A percentile compares a stretch with the other conserved stretches of the same genome.
Evolutionary conservation across 768 basidiomycete species (phyloP).

Genomic region (Hemileccinum impolitum): DNA sequence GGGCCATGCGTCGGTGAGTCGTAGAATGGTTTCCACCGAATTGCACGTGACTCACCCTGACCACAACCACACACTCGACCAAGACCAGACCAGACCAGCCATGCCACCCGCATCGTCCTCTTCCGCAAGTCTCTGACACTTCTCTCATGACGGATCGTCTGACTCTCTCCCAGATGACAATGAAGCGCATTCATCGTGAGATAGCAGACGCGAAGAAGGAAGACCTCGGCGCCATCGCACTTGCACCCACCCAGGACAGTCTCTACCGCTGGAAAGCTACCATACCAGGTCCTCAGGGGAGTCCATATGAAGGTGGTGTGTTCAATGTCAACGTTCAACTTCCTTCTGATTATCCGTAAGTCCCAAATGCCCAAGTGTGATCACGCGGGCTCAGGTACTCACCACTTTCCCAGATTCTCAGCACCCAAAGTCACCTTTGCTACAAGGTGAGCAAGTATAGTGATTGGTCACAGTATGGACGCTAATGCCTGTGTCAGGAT

Average conservation of each 20-base stretch:
- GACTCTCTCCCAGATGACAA: slow-evolving; percentile 45
- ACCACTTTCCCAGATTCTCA: slow-evolving; percentile 53
- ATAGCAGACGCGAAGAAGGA: slow-evolving; percentile 79
- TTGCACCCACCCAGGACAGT: slow-evolving; percentile 62
- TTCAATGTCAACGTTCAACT: slow-evolving; percentile 68
- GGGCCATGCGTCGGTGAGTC: no score
- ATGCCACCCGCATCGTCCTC: slow-evolving; percentile 29
- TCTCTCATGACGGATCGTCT: background rate
- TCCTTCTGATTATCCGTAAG: slow-evolving; percentile 73
- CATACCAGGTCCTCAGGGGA: slow-evolving; percentile 81
- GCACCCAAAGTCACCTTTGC: slow-evolving; percentile 75
- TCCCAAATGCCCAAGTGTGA: slow-evolving; percentile 1
- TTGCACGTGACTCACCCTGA: slow-evolving; percentile 16
- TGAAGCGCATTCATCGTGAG: slow-evolving; percentile 83
- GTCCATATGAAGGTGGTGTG: slow-evolving; percentile 76
- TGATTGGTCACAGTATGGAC: background rate
- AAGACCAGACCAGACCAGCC: background rate
- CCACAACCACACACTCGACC: background rate
- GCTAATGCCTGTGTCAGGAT: slow-evolving; percentile 45
- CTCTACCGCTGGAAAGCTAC: slow-evolving; percentile 73
- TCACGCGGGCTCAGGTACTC: slow-evolving; percentile 2
- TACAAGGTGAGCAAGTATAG: slow-evolving; percentile 49
- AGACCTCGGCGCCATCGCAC: slow-evolving; percentile 69
- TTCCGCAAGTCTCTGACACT: slow-evolving; percentile 11
- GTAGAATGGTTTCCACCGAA: no score